Conservation (phyloP, 352 stramenopile species). For the Thraustotheca clavata region DNA sequence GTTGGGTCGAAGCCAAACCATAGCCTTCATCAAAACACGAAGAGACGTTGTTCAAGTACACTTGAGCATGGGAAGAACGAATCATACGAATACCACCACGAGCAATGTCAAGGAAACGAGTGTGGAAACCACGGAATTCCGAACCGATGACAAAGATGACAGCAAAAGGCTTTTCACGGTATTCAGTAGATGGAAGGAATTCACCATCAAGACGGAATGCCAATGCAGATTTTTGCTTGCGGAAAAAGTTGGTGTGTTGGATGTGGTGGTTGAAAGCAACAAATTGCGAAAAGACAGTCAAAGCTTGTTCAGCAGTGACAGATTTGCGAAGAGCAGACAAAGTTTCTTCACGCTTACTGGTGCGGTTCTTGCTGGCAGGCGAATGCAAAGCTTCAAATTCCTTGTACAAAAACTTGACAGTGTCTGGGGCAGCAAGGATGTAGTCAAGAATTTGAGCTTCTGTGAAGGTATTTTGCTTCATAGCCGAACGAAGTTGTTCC, state of each 20-base stretch:
- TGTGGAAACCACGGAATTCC: slow-evolving; percentile 91
- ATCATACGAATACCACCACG: slow-evolving; percentile 67
- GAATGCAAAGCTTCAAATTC: slow-evolving; percentile 72
- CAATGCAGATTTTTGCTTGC: slow-evolving; percentile 61
- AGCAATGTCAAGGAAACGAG: slow-evolving; percentile 76
- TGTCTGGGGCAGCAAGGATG: slow-evolving; percentile 55
- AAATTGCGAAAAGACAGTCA: slow-evolving; percentile 77
- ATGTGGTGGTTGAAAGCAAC: slow-evolving; percentile 78
- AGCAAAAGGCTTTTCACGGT: slow-evolving; percentile 89
- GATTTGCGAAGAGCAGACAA: slow-evolving; percentile 65
- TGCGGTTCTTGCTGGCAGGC: slow-evolving; percentile 27
- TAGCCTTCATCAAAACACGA: slow-evolving; percentile 77
- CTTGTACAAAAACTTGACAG: slow-evolving; percentile 69
- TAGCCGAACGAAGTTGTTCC: slow-evolving; percentile 64
- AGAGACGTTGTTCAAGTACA: slow-evolving; percentile 40
- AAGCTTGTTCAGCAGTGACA: slow-evolving; percentile 59
- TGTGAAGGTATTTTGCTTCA: slow-evolving; percentile 85
- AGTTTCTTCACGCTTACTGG: slow-evolving; percentile 40
- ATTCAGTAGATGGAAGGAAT: slow-evolving; percentile 53
- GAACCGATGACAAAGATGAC: slow-evolving; percentile 96
- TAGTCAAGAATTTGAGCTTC: slow-evolving; percentile 82
- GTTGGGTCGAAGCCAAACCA: slow-evolving; percentile 76
- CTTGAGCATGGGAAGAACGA: slow-evolving; percentile 40
- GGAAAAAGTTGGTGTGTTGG: slow-evolving; percentile 80
- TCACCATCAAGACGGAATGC: slow-evolving; percentile 64